Base-by-base conservation (phyloP, 2,329 filamentous ascomycete species). In the Talaromyces pinophilus region DNA sequence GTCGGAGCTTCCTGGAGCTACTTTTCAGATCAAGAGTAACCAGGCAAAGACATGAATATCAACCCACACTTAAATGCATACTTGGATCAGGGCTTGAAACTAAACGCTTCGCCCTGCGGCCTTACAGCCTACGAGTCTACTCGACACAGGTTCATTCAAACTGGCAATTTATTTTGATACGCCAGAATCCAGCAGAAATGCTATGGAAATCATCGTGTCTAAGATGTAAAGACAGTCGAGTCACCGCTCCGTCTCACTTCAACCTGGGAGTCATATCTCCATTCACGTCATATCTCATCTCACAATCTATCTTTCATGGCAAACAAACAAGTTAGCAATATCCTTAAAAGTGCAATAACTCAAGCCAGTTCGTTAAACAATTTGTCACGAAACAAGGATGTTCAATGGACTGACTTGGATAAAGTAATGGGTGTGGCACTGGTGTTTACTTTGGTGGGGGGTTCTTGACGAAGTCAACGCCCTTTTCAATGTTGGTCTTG, bases 1-100 rank as follows among this genome's bases (percentile, higher is more conserved):
- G 64, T 90, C 84, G 65, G 94, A 96, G 76, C 83, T 99, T 64
- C 95, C 95, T 0, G 87, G 87, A 5, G 95, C 94, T 42, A 92
- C 93, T 0, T 99, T 99, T 78, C 95, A 99, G 81, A 97, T 99
- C 77, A 96, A 96, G 82, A 95, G 92, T 46, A 82, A 90, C 62
- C 85, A 88, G 30, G 79, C 85, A 38, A 92, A 92, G 80, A 80
- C 86, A 74, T 90, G 82, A 83, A 63, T 55, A 35, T 19, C 10
- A 22, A 35, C 5, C 30, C 33, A 57, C n/a, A 3, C 30, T 40
- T 38, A 22, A 17, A 38, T 57, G n/a, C 33, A 57, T 57, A 22
- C n/a, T 38, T 38, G n/a, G 5, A 38, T 38, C 19, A 40, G 33
- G n/a, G 33, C 25, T 28, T 55, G 17, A 15, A 19, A 22, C 25